Percentiles rank a stretch among this genome's conserved stretches.
phyloP scores from a whole-genome alignment of 495 filamentous ascomycete genomes.

The Friedmanniomyces endolithicus region DNA sequence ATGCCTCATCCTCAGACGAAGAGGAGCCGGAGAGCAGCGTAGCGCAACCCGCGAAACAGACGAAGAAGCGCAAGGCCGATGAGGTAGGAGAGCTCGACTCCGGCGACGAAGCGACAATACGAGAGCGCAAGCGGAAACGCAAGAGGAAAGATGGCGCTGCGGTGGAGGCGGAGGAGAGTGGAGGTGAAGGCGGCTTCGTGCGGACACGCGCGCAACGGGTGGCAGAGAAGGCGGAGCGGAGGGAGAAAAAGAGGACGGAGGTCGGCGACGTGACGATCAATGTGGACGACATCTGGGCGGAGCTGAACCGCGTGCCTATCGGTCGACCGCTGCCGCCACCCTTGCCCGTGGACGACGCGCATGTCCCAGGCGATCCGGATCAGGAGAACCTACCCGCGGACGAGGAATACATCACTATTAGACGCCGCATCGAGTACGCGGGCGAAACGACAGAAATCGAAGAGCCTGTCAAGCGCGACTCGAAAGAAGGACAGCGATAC shows the following conservation, averaged over 20 bases:
- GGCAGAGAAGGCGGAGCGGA: conserved; percentile 47
- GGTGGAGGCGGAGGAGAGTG: conserved; percentile 11
- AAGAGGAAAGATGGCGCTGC: conserved; percentile 1
- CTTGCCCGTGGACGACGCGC: neutral
- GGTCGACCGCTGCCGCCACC: conserved; percentile 5
- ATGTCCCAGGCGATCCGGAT: conserved; percentile 3
- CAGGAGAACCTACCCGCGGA: conserved; percentile 9
- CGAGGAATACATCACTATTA: conserved; percentile 57
- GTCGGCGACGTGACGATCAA: conserved; percentile 67
- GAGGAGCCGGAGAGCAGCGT: neutral
- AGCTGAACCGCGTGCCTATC: conserved; percentile 43
- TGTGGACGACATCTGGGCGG: conserved; percentile 78
- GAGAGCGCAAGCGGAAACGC: conserved; percentile 13
- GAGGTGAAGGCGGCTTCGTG: conserved; percentile 66
- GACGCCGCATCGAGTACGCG: conserved; percentile 80
- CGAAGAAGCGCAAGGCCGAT: conserved; percentile 11
- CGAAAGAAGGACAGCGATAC: conserved; percentile 70
- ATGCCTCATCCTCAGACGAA: conserved; percentile 16
- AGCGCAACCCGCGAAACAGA: conserved; percentile 3
- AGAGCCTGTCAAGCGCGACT: conserved; percentile 60
- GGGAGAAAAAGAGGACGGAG: conserved; percentile 43
- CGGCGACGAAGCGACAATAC: conserved; percentile 22
- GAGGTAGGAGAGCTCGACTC: conserved; percentile 19
- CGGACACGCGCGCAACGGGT: conserved; percentile 51
- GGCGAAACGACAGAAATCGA: conserved; percentile 66